phyloP scores from a whole-genome alignment of 768 basidiomycete genomes.

The Xerocomellus amylosporus region DNA sequence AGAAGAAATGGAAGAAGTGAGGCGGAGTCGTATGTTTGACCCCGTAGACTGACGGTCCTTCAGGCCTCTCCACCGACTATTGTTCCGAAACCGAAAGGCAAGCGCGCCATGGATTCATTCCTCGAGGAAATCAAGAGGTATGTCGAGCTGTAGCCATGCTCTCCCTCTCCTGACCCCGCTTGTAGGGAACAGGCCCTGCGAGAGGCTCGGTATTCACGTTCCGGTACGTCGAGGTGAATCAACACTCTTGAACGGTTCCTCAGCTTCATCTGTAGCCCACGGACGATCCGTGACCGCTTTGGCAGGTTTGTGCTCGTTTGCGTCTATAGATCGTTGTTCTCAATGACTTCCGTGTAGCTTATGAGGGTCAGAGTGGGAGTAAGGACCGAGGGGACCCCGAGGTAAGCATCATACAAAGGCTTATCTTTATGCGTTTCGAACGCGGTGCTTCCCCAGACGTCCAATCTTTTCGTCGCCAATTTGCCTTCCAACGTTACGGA shows the following conservation, averaged over 20 bases:
- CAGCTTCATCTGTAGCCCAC: conserved; percentile 38
- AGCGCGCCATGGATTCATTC: conserved; percentile 94
- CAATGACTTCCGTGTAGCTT: conserved; percentile 45
- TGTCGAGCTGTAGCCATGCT: conserved; percentile 7
- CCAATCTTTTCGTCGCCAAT: conserved; percentile 95
- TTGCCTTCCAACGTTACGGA: conserved; percentile 86
- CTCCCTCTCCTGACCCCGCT: not conserved
- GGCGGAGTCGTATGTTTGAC: conserved; percentile 16
- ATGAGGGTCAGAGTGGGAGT: conserved; percentile 88
- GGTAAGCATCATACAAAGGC: conserved; percentile 40
- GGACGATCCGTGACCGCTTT: conserved; percentile 86
- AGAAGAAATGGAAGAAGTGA: conserved; percentile 33
- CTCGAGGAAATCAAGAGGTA: conserved; percentile 95
- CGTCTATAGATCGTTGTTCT: not conserved
- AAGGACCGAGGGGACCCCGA: conserved; percentile 87
- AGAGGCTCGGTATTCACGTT: conserved; percentile 77
- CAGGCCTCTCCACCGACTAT: conserved; percentile 57
- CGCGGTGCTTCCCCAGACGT: conserved; percentile 54
- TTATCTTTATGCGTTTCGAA: not conserved
- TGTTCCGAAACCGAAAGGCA: conserved; percentile 80
- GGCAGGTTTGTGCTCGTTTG: conserved; percentile 56
- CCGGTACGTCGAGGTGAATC: conserved; percentile 41
- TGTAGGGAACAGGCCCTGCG: conserved; percentile 89
- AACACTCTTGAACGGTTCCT: not conserved
- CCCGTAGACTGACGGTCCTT: conserved; percentile 5